These are phyloP conservation scores for Pestalotiopsis sp. DNA, from an alignment of 2,329 filamentous ascomycete species.

Conservation along the genomic window DNA sequence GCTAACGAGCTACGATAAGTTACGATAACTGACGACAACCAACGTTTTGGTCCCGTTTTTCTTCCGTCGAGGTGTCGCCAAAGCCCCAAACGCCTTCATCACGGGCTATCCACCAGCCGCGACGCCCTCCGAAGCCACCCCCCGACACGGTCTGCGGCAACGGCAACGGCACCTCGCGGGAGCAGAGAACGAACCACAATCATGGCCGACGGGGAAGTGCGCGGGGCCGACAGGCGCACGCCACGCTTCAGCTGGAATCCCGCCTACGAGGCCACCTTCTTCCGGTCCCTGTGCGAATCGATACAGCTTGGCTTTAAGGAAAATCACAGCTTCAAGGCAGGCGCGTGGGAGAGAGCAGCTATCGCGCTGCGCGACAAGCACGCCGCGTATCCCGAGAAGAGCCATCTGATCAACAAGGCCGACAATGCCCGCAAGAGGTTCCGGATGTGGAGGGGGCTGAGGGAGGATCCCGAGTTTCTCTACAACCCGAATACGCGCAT, in stretches of 20 bases:
- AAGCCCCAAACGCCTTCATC: not conserved
- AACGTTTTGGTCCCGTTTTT: not conserved
- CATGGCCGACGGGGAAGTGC: slow-evolving; percentile 34
- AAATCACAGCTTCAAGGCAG: slow-evolving; percentile 62
- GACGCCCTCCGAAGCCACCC: not conserved
- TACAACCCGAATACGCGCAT: slow-evolving; percentile 53
- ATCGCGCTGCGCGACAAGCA: slow-evolving; percentile 56
- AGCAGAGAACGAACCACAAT: slow-evolving; percentile 1
- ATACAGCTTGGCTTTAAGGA: slow-evolving; percentile 57
- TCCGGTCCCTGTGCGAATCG: slow-evolving; percentile 61
- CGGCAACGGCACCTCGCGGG: not conserved
- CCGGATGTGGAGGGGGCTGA: slow-evolving; percentile 60
- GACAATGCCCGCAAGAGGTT: slow-evolving; percentile 66
- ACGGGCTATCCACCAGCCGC: not conserved
- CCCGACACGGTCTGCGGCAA: not conserved
- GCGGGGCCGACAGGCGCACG: slow-evolving; percentile 32
- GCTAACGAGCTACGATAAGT: slow-evolving; percentile 6
- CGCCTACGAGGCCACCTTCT: slow-evolving; percentile 61
- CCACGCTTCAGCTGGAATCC: slow-evolving; percentile 63
- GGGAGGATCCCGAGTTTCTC: slow-evolving; percentile 58
- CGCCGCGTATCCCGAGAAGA: slow-evolving; percentile 59
- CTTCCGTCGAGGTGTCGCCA: not conserved
- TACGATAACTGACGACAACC: slow-evolving; percentile 2
- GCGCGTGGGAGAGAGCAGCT: slow-evolving; percentile 61
- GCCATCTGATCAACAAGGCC: slow-evolving; percentile 64